These are phyloP conservation scores for Phoma herbarum DNA, from an alignment of 2,329 filamentous ascomycete species.

Conservation along the genomic window DNA sequence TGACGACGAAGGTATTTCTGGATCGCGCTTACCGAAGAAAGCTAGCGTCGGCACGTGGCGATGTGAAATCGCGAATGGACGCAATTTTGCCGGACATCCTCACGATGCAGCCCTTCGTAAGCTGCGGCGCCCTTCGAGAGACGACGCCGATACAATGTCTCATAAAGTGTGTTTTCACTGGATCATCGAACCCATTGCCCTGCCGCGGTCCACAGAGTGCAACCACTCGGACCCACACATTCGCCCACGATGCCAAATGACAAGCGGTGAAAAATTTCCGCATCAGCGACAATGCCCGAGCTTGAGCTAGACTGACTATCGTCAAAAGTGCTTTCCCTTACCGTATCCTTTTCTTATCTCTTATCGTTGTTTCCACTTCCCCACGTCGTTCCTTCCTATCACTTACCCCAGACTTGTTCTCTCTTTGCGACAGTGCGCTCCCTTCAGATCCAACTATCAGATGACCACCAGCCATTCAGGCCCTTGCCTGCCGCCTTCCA, in stretches of 20 bases:
- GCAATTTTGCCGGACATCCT: slow-evolving; percentile 7
- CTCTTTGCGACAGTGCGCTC: slow-evolving; percentile 10
- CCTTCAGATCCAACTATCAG: slow-evolving; percentile 15
- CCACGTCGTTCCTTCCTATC: slow-evolving; percentile 31
- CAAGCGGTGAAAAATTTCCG: slow-evolving; percentile 46
- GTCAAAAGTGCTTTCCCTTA: slow-evolving; percentile 22
- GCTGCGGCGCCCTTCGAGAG: not conserved
- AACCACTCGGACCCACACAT: slow-evolving; percentile 22
- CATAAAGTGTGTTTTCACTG: not conserved
- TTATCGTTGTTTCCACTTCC: slow-evolving; percentile 29
- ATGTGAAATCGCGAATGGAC: not conserved
- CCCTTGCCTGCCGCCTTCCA: slow-evolving; percentile 45
- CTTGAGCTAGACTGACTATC: slow-evolving; percentile 39
- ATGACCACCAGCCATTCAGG: slow-evolving; percentile 40
- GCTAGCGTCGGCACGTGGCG: slow-evolving; percentile 17
- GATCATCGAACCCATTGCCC: not conserved
- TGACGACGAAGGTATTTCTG: slow-evolving; percentile 9
- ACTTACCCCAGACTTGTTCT: slow-evolving; percentile 17
- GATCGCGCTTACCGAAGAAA: not conserved
- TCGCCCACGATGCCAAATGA: slow-evolving; percentile 36
- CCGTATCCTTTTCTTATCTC: slow-evolving; percentile 28
- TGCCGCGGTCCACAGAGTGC: not conserved
- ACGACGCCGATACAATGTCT: not conserved
- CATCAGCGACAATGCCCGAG: slow-evolving; percentile 36
- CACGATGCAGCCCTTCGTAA: slow-evolving; percentile 5